Conservation (phyloP, 495 filamentous ascomycete species). For the Aspergillus indologenus region DNA sequence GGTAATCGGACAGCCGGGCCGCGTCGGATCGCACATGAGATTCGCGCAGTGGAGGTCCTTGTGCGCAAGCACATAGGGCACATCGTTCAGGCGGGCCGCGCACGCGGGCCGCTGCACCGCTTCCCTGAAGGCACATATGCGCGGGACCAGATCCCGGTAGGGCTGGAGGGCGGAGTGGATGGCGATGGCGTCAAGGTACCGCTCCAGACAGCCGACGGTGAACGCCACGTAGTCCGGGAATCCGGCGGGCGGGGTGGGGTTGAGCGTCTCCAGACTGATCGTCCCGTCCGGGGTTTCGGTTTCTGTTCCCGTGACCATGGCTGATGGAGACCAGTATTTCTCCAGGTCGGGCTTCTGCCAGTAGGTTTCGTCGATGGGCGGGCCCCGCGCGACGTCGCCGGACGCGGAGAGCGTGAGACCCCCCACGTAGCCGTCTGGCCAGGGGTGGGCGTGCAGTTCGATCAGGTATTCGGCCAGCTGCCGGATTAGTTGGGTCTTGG, state of each 20-base stretch:
- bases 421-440: conserved; percentile 16
- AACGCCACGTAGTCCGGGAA: conserved; percentile 18
- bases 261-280: conserved; percentile 1
- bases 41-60: conserved; percentile 39
- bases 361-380: conserved; percentile 30
- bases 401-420: conserved; percentile 16
- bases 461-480: conserved; percentile 30
- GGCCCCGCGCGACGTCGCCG: conserved; percentile 10
- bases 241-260: neutral
- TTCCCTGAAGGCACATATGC: neutral
- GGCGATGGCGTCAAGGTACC: conserved; percentile 24
- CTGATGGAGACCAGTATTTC: conserved; percentile 24
- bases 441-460: conserved; percentile 27
- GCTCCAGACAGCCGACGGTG: conserved; percentile 14
- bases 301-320: conserved; percentile 20
- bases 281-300: conserved; percentile 12
- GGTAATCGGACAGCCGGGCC: conserved; percentile 25
- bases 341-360: conserved; percentile 28
- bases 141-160: conserved; percentile 17
- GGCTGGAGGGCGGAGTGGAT: conserved; percentile 21
- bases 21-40: conserved; percentile 26
- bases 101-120: neutral
- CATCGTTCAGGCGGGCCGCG: conserved; percentile 22
- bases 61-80: conserved; percentile 28
- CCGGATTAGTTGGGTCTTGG: conserved; percentile 18